Conservation (phyloP, 768 basidiomycete species). For the Suillus spraguei region DNA sequence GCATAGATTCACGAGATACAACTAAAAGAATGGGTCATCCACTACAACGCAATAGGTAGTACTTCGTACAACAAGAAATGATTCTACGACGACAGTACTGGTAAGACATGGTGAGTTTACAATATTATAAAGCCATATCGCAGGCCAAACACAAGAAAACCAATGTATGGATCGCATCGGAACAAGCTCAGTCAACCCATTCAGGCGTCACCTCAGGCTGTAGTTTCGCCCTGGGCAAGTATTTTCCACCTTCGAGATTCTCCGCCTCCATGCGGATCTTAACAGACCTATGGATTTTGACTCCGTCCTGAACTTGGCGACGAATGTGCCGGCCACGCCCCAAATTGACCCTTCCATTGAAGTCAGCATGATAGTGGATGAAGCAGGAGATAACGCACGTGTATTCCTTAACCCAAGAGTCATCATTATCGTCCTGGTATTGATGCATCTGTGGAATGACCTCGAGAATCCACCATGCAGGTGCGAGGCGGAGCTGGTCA, state of each 20-base stretch:
- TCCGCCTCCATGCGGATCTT: constrained; percentile 54
- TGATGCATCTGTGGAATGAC: constrained; percentile 40
- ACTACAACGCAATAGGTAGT: no score
- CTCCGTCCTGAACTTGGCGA: constrained; percentile 34
- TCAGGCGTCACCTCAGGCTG: constrained; percentile 30
- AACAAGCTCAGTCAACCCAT: constrained; percentile 41
- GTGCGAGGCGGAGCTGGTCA: constrained; percentile 55
- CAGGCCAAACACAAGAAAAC: not conserved
- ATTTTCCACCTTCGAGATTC: constrained; percentile 32
- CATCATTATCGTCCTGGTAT: constrained; percentile 30
- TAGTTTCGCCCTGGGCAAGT: constrained; percentile 44
- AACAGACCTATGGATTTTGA: constrained; percentile 51
- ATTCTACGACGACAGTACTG: no score
- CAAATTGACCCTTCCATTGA: constrained; percentile 34
- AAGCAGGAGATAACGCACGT: constrained; percentile 20
- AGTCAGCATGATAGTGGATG: not conserved
- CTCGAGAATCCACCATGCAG: constrained; percentile 71
- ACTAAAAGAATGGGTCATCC: not conserved
- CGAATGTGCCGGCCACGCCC: constrained; percentile 46
- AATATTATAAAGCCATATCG: not conserved
- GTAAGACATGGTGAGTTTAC: no score
- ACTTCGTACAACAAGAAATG: no score
- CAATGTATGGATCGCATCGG: not conserved
- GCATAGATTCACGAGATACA: not conserved
- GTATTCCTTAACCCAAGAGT: constrained; percentile 16